Percentiles rank a stretch among this genome's conserved stretches.
Conservation (phyloP, 2,329 filamentous ascomycete species). For the Fusarium sp. region DNA sequence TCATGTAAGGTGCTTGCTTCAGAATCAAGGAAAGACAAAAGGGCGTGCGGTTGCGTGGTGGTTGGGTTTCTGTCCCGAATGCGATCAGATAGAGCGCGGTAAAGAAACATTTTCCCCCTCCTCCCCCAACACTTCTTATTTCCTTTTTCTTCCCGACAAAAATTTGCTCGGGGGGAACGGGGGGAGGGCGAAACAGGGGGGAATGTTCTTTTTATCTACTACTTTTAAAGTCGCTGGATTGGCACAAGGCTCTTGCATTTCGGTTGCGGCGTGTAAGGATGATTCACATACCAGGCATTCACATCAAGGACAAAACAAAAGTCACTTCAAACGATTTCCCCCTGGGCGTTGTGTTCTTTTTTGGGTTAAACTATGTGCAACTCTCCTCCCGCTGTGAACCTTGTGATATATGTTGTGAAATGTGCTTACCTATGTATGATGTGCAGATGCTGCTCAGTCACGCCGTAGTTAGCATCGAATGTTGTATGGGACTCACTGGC, state of each 20-base stretch:
- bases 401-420: slow-evolving; percentile 4
- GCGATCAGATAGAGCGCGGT: slow-evolving; percentile 53
- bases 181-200: slow-evolving; percentile 40
- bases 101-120: slow-evolving; percentile 41
- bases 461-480: neutral
- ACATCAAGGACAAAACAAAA: slow-evolving; percentile 62
- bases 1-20: slow-evolving; percentile 82
- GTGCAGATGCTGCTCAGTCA: neutral
- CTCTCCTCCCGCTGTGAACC: slow-evolving; percentile 18
- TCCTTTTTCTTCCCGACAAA: slow-evolving; percentile 15
- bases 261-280: slow-evolving; percentile 67
- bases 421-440: neutral
- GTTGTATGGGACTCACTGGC: neutral
- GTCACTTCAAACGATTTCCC: slow-evolving; percentile 49
- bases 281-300: slow-evolving; percentile 63
- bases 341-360: slow-evolving; percentile 24
- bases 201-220: slow-evolving; percentile 43
- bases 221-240: slow-evolving; percentile 57
- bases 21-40: slow-evolving; percentile 49
- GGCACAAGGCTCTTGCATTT: slow-evolving; percentile 64
- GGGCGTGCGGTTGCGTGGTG: slow-evolving; percentile 40
- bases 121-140: slow-evolving; percentile 39
- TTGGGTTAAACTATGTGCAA: slow-evolving; percentile 27
- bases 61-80: slow-evolving; percentile 51
- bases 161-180: slow-evolving; percentile 27